These are phyloP conservation scores for Botrytis hyacinthi DNA, from an alignment of 2,329 filamentous ascomycete genomes.

Conservation along the genomic window DNA sequence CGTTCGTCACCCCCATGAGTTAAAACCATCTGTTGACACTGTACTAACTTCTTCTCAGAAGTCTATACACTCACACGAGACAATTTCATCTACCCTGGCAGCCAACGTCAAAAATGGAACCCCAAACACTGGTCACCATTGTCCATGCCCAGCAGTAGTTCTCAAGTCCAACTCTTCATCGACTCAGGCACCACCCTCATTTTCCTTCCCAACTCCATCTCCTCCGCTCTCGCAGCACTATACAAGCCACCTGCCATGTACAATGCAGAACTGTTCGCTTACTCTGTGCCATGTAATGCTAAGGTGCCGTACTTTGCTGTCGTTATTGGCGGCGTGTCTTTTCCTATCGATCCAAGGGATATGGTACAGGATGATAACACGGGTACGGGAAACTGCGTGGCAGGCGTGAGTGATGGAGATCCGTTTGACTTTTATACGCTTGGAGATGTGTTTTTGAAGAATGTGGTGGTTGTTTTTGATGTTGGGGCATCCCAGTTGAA, in stretches of 20 bases:
- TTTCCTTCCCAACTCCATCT: slow-evolving; percentile 20
- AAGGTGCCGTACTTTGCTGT: slow-evolving; percentile 23
- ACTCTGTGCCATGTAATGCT: slow-evolving; percentile 24
- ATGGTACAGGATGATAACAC: slow-evolving; percentile 24
- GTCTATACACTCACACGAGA: slow-evolving; percentile 25
- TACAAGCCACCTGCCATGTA: slow-evolving; percentile 22
- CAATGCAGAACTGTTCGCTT: slow-evolving; percentile 9
- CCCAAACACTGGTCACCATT: neutral
- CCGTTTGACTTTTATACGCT: slow-evolving; percentile 46
- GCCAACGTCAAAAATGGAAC: neutral
- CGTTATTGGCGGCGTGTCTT: slow-evolving; percentile 24
- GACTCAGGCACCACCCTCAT: slow-evolving; percentile 26
- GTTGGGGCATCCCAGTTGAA: slow-evolving; percentile 48
- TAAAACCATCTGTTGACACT: neutral
- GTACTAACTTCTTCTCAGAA: neutral
- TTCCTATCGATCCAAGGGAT: slow-evolving; percentile 24
- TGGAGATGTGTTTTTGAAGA: slow-evolving; percentile 52
- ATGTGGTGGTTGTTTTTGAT: slow-evolving; percentile 50
- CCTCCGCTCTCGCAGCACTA: slow-evolving; percentile 19
- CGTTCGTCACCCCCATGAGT: neutral
- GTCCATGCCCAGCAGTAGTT: neutral
- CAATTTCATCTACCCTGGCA: slow-evolving; percentile 19
- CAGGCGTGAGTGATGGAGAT: slow-evolving; percentile 32
- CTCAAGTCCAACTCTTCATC: slow-evolving; percentile 11
- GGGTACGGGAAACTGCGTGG: slow-evolving; percentile 15